Conservation (phyloP, 306 rosid genomes). For the Citrullus amarus region DNA sequence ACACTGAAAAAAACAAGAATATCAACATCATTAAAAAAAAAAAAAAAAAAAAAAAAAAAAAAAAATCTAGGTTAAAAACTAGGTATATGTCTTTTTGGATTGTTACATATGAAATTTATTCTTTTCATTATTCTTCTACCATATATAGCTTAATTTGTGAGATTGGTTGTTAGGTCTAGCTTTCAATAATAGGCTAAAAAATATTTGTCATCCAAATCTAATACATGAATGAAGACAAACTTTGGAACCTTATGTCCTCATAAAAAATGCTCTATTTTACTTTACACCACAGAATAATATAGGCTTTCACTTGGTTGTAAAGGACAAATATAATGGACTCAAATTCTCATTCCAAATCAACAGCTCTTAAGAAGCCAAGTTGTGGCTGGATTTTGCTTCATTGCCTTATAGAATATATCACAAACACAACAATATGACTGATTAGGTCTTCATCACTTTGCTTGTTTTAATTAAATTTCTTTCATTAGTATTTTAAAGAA, state of each 20-base stretch:
- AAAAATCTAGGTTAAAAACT: background rate
- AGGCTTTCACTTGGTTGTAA: background rate
- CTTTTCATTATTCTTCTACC: background rate
- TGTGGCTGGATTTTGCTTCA: background rate
- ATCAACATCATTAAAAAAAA: background rate
- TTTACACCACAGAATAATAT: background rate
- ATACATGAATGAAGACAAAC: background rate
- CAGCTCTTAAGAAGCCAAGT: background rate
- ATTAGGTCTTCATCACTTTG: background rate
- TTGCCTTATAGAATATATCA: background rate
- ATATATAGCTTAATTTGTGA: background rate
- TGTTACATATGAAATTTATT: background rate
- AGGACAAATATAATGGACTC: background rate
- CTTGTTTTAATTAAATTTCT: background rate
- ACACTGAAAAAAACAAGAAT: background rate
- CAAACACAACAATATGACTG: background rate
- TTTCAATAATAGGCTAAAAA: background rate
- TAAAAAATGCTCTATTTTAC: background rate
- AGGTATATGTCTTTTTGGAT: background rate
- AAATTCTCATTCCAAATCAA: background rate
- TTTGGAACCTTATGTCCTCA: background rate
- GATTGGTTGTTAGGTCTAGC: background rate
- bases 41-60: too few species aligned
- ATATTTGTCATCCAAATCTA: background rate
- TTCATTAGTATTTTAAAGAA: background rate